phyloP scores from a whole-genome alignment of 257 asterid genomes.

The Solanum boliviense region DNA sequence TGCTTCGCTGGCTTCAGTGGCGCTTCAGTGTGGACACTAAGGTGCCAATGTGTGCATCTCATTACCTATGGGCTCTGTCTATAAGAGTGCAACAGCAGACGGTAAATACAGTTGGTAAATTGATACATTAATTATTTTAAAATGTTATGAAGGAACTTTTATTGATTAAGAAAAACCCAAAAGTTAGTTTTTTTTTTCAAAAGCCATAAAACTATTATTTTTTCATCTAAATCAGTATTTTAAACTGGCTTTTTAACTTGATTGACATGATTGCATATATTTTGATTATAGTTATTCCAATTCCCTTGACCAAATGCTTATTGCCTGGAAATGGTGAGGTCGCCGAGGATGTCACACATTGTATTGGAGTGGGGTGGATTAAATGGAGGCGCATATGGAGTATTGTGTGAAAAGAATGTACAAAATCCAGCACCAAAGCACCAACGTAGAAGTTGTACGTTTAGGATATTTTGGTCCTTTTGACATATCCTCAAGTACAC shows the following conservation, averaged over 20 bases:
- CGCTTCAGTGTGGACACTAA: background rate
- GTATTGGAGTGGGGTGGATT: background rate
- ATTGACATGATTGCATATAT: background rate
- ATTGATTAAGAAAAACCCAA: background rate
- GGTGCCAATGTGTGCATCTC: background rate
- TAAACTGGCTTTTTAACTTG: background rate
- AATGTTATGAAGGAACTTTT: background rate
- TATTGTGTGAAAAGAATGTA: background rate
- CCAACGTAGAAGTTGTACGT: background rate
- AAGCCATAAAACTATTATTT: background rate
- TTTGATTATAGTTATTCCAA: background rate
- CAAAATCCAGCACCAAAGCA: background rate
- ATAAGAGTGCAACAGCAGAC: background rate
- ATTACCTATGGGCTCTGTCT: background rate
- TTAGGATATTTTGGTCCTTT: background rate
- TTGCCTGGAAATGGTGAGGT: background rate
- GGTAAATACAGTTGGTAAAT: background rate
- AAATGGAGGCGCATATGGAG: background rate
- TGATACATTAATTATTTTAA: background rate
- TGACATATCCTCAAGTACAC: background rate
- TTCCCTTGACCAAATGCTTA: background rate
- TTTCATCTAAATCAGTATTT: background rate
- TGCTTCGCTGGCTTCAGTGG: background rate
- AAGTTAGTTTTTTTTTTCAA: background rate
- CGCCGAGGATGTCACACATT: background rate